A percentile compares a stretch with the other conserved stretches of the same genome.
These are phyloP conservation scores for Clitopilus hobsonii DNA, from an alignment of 768 basidiomycete species.

Conservation along the genomic window DNA sequence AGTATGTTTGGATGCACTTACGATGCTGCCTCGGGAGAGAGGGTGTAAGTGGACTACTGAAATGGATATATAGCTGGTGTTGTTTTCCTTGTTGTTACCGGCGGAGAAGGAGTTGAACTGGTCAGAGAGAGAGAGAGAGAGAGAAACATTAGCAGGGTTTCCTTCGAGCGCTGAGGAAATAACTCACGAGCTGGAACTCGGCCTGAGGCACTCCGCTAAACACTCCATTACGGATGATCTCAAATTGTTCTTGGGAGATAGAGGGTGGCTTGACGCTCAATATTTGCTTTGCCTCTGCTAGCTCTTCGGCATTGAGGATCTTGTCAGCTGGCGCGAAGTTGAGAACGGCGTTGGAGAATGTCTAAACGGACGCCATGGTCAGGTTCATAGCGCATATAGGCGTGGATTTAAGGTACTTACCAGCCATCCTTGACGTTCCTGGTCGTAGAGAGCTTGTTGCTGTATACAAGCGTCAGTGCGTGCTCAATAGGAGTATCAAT, in stretches of 20 bases:
- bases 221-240: slow-evolving; percentile 21
- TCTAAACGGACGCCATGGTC: slow-evolving; percentile 11
- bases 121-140: not conserved
- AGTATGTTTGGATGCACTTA: slow-evolving; percentile 7
- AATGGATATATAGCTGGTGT: slow-evolving; percentile 30
- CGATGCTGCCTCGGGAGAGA: slow-evolving; percentile 39
- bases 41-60: slow-evolving; percentile 34
- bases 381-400: not conserved
- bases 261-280: slow-evolving; percentile 21
- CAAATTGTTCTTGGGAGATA: slow-evolving; percentile 20
- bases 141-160: not conserved
- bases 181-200: slow-evolving; percentile 24
- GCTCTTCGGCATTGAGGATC: slow-evolving; percentile 18
- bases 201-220: slow-evolving; percentile 22
- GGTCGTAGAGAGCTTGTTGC: slow-evolving; percentile 23
- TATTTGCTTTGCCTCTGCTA: slow-evolving; percentile 15
- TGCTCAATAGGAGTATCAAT: not conserved
- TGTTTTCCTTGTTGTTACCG: slow-evolving; percentile 18
- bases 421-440: slow-evolving; percentile 23
- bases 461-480: slow-evolving; percentile 2
- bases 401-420: slow-evolving; percentile 11
- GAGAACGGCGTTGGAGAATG: slow-evolving; percentile 22
- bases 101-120: slow-evolving; percentile 29
- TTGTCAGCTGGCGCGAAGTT: slow-evolving; percentile 23
- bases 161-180: too few species aligned